phyloP scores from a whole-genome alignment of 2,329 filamentous ascomycete genomes.

The Cladorrhinum sp. region DNA sequence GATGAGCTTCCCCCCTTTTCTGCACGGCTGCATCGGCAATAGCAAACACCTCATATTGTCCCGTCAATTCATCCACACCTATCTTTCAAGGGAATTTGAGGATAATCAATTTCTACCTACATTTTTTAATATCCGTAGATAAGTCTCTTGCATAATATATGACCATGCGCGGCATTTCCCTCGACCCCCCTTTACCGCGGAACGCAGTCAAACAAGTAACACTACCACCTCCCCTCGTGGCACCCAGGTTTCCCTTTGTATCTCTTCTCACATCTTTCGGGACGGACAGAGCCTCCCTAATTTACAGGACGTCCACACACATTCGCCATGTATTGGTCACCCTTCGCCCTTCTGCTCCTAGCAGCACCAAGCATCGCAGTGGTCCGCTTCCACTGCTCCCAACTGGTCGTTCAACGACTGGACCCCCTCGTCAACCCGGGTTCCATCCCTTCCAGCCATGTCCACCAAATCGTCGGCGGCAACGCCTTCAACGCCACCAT shows the following conservation, averaged over 20 bases:
- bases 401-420: slow-evolving; percentile 8
- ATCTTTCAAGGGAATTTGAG: neutral
- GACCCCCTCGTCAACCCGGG: slow-evolving; percentile 18
- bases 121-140: neutral
- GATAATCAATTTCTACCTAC: neutral
- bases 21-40: too few species aligned
- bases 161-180: neutral
- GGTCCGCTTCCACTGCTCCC: slow-evolving; percentile 15
- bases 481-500: slow-evolving; percentile 15
- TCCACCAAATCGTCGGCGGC: slow-evolving; percentile 18
- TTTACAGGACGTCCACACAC: neutral
- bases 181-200: neutral
- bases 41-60: neutral
- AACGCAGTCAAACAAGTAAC: neutral
- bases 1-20: neutral
- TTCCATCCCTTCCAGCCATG: slow-evolving; percentile 12
- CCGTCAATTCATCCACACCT: neutral
- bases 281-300: too few species aligned
- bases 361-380: slow-evolving; percentile 8
- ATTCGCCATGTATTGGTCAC: neutral
- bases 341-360: slow-evolving; percentile 1
- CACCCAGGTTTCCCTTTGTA: neutral
- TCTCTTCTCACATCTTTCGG: neutral
- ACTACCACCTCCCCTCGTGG: neutral
- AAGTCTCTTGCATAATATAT: neutral